Evolutionary conservation across 2,329 filamentous ascomycete species (phyloP).

Genomic region (Trichophyton verrucosum): DNA sequence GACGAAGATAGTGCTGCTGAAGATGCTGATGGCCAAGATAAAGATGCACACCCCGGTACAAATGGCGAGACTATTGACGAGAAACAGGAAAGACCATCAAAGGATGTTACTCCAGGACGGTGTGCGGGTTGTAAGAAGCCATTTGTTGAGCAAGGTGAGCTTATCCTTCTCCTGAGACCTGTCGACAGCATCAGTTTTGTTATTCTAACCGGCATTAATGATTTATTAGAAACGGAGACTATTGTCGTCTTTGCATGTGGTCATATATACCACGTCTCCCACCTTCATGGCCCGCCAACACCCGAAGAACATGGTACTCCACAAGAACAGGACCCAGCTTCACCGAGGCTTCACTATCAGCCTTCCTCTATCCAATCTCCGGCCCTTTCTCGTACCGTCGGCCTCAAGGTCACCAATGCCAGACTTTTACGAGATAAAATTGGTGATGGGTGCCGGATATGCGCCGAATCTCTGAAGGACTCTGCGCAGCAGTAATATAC

Average conservation of each 20-base stretch:
- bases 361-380: slow-evolving; percentile 7
- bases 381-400: slow-evolving; percentile 46
- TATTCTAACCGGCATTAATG: background rate
- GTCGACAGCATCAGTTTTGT: too few species aligned
- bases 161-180: background rate
- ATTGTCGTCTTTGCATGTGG: slow-evolving; percentile 57
- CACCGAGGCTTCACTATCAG: slow-evolving; percentile 13
- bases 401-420: slow-evolving; percentile 78
- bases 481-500: background rate
- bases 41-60: background rate
- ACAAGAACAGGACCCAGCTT: slow-evolving; percentile 15
- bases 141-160: slow-evolving; percentile 29
- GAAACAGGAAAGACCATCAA: background rate
- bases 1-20: slow-evolving; percentile 9
- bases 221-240: slow-evolving; percentile 38
- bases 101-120: slow-evolving; percentile 15
- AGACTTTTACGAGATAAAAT: slow-evolving; percentile 62
- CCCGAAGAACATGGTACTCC: slow-evolving; percentile 11
- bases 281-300: slow-evolving; percentile 34
- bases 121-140: slow-evolving; percentile 30
- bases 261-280: slow-evolving; percentile 54
- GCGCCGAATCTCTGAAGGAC: slow-evolving; percentile 21
- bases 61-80: background rate
- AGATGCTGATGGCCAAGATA: background rate
- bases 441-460: slow-evolving; percentile 28